Evolutionary conservation across 2,329 filamentous ascomycete genomes (phyloP), one percentile per base, ranked within the genome.

Genomic region (Blumeria hordei): DNA sequence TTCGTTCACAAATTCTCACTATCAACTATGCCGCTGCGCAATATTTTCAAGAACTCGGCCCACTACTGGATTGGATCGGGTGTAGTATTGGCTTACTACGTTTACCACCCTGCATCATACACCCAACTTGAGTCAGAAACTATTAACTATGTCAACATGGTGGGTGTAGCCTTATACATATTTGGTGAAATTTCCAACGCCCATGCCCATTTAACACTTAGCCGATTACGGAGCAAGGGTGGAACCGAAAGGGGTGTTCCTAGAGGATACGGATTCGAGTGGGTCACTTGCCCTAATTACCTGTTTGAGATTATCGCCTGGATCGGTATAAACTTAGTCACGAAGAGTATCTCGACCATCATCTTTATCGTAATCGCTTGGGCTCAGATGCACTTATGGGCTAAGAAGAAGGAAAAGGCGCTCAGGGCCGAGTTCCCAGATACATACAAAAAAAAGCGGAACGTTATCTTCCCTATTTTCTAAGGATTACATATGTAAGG

Each of bases 221-320:
- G 83, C 33, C 75, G 77, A 58, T 76, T 98, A 59, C 81, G 92
- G 53, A 81, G 80, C 56, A 74, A 78, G 0, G 88, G 88, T 55
- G 84, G 83, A 60, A 90, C 84, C 1, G 87, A 93, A 67, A 78
- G 90, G 57, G 88, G 87, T 62, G 93, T 98, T 59, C 92, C 92
- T 1, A 73, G 73, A 56, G 92, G 92, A 32, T 78, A 90, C 57
- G 86, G 88, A 34, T 96, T 95, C 69, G 74, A 72, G 59, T 70
- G 85, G 37, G 90, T 98, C 54, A 98, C 92, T 11, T 94, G 88
- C 71, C 92, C 92, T 44, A 98, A 98, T 72, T 98, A 98, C 72
- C 78, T 94, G 72, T 96, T 93, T 62, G 92, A 98, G 67, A 74
- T 85, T 6, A 67, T 94, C 39, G 79, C 88, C 0, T 98, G 92